These are phyloP conservation scores for Myriangium duriaei DNA, from an alignment of 2,329 filamentous ascomycete genomes.

Conservation along the genomic window DNA sequence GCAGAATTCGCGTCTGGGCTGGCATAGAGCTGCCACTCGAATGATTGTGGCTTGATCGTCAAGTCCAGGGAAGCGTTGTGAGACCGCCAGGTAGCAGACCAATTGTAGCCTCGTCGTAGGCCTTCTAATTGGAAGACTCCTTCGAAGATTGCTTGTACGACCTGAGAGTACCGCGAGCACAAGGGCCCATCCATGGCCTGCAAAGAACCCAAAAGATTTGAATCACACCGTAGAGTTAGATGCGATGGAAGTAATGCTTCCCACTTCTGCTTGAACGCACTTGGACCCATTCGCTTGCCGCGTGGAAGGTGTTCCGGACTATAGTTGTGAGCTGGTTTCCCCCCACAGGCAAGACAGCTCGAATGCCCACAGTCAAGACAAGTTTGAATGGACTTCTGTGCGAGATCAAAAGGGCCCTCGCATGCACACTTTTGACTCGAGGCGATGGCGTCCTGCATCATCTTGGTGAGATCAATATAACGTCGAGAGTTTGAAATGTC, in stretches of 20 bases:
- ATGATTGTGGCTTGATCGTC: constrained; percentile 11
- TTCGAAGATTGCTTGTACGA: constrained; percentile 21
- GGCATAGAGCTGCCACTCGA: constrained; percentile 22
- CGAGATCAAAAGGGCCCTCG: constrained; percentile 36
- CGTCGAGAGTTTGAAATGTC: neutral
- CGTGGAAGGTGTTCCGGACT: constrained; percentile 2
- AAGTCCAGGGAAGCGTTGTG: constrained; percentile 28
- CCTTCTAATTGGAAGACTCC: constrained; percentile 24
- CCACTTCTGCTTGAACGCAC: constrained; percentile 33
- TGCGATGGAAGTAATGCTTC: constrained; percentile 31
- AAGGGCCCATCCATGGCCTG: neutral
- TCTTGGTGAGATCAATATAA: neutral
- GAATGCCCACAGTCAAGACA: constrained; percentile 44
- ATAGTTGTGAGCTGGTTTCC: constrained; percentile 42
- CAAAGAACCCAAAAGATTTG: neutral
- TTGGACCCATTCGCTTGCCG: constrained; percentile 25
- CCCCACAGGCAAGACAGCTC: constrained; percentile 41
- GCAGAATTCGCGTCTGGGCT: constrained; percentile 13
- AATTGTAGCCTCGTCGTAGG: constrained; percentile 22
- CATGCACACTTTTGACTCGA: constrained; percentile 38
- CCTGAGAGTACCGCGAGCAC: constrained; percentile 19
- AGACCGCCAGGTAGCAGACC: constrained; percentile 32
- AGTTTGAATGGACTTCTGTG: constrained; percentile 28
- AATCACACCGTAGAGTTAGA: constrained; percentile 24
- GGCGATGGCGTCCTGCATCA: constrained; percentile 3